Conservation (phyloP, 257 asterid species). For the Paulownia fortunei region DNA sequence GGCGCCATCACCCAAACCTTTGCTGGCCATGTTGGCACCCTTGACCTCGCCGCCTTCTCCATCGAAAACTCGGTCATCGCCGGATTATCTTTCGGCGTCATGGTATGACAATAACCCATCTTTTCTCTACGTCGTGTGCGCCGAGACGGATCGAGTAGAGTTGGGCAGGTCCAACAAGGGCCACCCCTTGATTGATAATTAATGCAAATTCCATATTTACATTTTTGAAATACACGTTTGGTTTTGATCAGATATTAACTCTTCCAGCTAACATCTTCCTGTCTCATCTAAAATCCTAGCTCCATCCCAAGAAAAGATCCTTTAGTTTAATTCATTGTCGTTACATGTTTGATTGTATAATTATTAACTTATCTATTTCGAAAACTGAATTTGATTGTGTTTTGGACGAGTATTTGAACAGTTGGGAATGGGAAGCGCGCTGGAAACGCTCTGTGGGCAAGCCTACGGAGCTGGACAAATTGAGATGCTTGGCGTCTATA, state of each 20-base stretch:
- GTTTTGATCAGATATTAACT: background rate
- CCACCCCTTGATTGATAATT: background rate
- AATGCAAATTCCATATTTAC: background rate
- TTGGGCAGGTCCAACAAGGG: too few relatives aligned
- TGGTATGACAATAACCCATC: slow-evolving; percentile 33
- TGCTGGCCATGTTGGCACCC: slow-evolving; percentile 60
- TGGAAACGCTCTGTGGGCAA: slow-evolving; percentile 74
- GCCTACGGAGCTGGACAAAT: slow-evolving; percentile 69
- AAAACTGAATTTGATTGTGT: background rate
- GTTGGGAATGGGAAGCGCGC: slow-evolving; percentile 77
- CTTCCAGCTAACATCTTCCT: background rate
- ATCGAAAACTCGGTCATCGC: slow-evolving; percentile 58
- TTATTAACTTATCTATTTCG: background rate
- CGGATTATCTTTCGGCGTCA: slow-evolving; percentile 50
- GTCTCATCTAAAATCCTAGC: too few relatives aligned
- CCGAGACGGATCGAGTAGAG: too few relatives aligned
- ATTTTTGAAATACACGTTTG: too few relatives aligned
- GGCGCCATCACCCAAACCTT: slow-evolving; percentile 65
- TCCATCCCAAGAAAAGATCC: too few relatives aligned
- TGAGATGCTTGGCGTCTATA: slow-evolving; percentile 63
- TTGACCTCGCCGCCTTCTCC: slow-evolving; percentile 62
- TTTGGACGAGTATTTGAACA: slow-evolving; percentile 17
- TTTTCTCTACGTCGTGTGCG: background rate
- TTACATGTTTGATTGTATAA: too few relatives aligned
- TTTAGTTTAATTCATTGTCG: too few relatives aligned